These are phyloP conservation scores for Ogataea saltuana DNA, from an alignment of 805 yeast species.

Conservation along the genomic window DNA sequence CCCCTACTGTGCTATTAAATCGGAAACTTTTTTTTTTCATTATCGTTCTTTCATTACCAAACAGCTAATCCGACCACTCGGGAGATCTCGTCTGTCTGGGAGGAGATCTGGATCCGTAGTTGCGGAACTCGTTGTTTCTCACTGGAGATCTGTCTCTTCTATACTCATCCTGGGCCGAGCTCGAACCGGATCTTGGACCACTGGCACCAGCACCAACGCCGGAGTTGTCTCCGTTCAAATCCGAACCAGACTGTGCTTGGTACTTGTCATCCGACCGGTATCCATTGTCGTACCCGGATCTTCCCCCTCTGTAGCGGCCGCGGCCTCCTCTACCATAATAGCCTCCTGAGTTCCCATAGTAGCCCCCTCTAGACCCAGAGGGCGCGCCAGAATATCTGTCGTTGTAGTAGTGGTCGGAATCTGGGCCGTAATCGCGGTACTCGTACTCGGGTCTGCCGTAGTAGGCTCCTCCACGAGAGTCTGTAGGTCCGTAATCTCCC, in stretches of 20 bases:
- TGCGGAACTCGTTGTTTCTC: conserved; percentile 13
- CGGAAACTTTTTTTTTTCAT: conserved; percentile 2
- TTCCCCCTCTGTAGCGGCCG: conserved; percentile 5
- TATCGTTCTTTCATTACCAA: conserved; percentile 5
- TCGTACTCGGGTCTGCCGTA: conserved; percentile 8
- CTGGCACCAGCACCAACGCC: conserved; percentile 3
- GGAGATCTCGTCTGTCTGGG: conserved; percentile 22
- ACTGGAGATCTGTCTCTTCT: conserved; percentile 26
- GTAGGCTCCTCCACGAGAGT: conserved; percentile 7
- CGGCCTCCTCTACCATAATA: conserved; percentile 7
- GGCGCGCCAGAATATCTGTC: conserved; percentile 7
- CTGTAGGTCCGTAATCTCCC: conserved; percentile 5
- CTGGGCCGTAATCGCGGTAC: conserved; percentile 8
- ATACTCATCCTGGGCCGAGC: conserved; percentile 15
- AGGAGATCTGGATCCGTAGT: conserved; percentile 18
- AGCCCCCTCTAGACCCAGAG: too few species aligned
- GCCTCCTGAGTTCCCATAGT: conserved; percentile 9
- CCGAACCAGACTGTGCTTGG: conserved; percentile 1
- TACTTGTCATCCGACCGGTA: conserved; percentile 1
- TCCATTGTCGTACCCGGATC: conserved; percentile 2
- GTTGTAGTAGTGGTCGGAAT: conserved; percentile 6
- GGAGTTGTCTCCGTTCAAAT: conserved; percentile 4
- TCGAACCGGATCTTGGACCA: neutral
- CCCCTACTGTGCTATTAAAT: neutral
- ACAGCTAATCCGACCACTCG: conserved; percentile 23